A percentile compares a stretch with the other conserved stretches of the same genome.
Conservation (phyloP, 2,329 filamentous ascomycete species). For the Monilinia fructicola region DNA sequence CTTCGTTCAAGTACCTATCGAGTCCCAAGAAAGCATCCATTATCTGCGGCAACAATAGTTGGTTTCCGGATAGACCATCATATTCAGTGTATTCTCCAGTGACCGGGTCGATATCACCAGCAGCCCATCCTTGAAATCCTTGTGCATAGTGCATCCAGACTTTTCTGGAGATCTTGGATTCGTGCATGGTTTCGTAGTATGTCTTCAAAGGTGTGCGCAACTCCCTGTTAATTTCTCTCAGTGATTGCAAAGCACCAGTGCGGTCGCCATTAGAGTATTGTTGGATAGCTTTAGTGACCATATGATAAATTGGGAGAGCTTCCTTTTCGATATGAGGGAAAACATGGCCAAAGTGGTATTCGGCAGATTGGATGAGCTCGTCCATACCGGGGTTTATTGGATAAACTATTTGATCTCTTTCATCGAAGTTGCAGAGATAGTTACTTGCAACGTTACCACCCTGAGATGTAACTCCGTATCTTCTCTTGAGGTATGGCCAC, state of each 20-base stretch:
- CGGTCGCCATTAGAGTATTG: slow-evolving; percentile 20
- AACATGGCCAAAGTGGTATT: slow-evolving; percentile 41
- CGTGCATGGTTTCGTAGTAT: slow-evolving; percentile 39
- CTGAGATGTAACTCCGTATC: slow-evolving; percentile 40
- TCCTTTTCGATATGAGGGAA: slow-evolving; percentile 39
- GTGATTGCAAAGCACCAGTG: slow-evolving; percentile 10
- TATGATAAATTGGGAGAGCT: slow-evolving; percentile 18
- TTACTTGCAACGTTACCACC: slow-evolving; percentile 42
- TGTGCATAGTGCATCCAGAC: slow-evolving; percentile 42
- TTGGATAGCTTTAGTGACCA: slow-evolving; percentile 14
- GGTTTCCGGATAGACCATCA: slow-evolving; percentile 43
- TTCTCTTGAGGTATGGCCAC: slow-evolving; percentile 40
- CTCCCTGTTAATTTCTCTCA: slow-evolving; percentile 13
- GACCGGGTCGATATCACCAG: slow-evolving; percentile 33
- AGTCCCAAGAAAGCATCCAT: slow-evolving; percentile 43
- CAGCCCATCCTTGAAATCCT: slow-evolving; percentile 44
- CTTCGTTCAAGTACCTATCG: slow-evolving; percentile 37
- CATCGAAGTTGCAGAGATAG: slow-evolving; percentile 41
- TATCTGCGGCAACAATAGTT: slow-evolving; percentile 41
- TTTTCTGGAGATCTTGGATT: slow-evolving; percentile 34
- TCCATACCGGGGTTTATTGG: slow-evolving; percentile 41
- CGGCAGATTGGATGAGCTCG: slow-evolving; percentile 34
- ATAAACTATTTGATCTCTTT: slow-evolving; percentile 34
- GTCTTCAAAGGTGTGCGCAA: slow-evolving; percentile 35
- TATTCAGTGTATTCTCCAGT: slow-evolving; percentile 38